Conservation (phyloP, 31 red algal genomes). For the Porphyra umbilicalis region DNA sequence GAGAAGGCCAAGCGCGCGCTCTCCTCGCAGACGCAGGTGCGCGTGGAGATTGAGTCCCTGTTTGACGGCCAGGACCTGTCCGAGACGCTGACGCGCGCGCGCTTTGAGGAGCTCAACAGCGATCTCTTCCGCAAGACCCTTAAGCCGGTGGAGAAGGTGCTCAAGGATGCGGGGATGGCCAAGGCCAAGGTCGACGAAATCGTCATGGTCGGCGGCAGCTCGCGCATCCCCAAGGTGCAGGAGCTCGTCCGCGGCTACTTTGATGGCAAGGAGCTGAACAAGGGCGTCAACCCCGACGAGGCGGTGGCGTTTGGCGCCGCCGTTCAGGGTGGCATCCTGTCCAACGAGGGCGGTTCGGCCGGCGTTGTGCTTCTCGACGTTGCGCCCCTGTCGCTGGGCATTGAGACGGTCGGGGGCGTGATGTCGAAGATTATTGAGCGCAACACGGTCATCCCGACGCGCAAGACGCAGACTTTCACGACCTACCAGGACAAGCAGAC, state of each 20-base stretch:
- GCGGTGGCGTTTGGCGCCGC: constrained; percentile 96
- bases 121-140: constrained; percentile 95
- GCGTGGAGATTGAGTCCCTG: constrained; percentile 95
- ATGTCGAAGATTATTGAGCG: constrained; percentile 95
- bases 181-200: constrained; percentile 97
- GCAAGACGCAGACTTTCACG: constrained; percentile 91
- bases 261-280: constrained; percentile 90
- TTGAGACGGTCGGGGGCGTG: constrained; percentile 93
- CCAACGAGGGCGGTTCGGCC: constrained; percentile 59
- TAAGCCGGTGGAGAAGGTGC: constrained; percentile 91
- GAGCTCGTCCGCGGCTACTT: constrained; percentile 89
- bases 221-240: constrained; percentile 99
- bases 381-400: constrained; percentile 94
- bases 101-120: constrained; percentile 96
- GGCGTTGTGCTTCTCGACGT: constrained; percentile 94
- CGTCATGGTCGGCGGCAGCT: constrained; percentile 94
- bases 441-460: constrained; percentile 85
- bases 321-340: constrained; percentile 92
- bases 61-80: constrained; percentile 91
- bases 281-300: constrained; percentile 99
- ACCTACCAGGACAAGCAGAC: constrained; percentile 89
- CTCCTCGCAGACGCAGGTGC: constrained; percentile 87
- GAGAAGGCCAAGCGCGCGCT: constrained; percentile 97
- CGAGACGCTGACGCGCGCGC: constrained; percentile 87
- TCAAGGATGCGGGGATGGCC: constrained; percentile 83